Evolutionary conservation across 352 stramenopile species (phyloP).

Genomic region (Globisporangium barbulae): DNA sequence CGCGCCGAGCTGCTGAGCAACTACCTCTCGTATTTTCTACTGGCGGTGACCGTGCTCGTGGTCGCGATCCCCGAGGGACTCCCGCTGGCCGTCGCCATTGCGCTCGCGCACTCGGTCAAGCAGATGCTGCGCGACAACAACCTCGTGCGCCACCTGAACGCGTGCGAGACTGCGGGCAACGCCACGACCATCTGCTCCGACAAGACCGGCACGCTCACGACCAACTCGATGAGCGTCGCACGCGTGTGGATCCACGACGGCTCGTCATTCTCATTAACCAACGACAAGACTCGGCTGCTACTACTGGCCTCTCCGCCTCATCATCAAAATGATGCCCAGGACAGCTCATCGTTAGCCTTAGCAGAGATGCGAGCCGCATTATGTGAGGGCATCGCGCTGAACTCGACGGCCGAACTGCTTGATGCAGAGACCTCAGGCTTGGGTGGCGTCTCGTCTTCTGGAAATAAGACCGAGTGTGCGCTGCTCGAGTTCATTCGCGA

Average conservation of each 20-base stretch:
- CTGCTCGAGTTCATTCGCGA: slow-evolving; percentile 34
- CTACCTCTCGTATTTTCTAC: slow-evolving; percentile 83
- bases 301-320: background rate
- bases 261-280: background rate
- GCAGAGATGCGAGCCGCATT: slow-evolving; percentile 25
- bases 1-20: slow-evolving; percentile 34
- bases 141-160: slow-evolving; percentile 94
- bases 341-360: background rate
- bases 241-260: slow-evolving; percentile 49
- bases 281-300: background rate
- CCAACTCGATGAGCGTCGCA: slow-evolving; percentile 94
- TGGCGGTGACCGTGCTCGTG: slow-evolving; percentile 80
- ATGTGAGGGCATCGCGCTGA: slow-evolving; percentile 73
- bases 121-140: slow-evolving; percentile 97
- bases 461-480: slow-evolving; percentile 49
- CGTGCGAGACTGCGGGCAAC: slow-evolving; percentile 97
- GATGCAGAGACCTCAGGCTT: background rate
- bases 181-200: slow-evolving; percentile 97
- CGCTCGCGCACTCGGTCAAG: slow-evolving; percentile 86
- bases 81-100: slow-evolving; percentile 88
- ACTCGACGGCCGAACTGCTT: slow-evolving; percentile 70
- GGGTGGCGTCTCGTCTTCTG: slow-evolving; percentile 14
- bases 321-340: background rate
- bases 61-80: slow-evolving; percentile 90
- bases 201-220: slow-evolving; percentile 95